These are phyloP conservation scores for Aspergillus sclerotiicarbonarius DNA, from an alignment of 495 filamentous ascomycete genomes.

Conservation along the genomic window DNA sequence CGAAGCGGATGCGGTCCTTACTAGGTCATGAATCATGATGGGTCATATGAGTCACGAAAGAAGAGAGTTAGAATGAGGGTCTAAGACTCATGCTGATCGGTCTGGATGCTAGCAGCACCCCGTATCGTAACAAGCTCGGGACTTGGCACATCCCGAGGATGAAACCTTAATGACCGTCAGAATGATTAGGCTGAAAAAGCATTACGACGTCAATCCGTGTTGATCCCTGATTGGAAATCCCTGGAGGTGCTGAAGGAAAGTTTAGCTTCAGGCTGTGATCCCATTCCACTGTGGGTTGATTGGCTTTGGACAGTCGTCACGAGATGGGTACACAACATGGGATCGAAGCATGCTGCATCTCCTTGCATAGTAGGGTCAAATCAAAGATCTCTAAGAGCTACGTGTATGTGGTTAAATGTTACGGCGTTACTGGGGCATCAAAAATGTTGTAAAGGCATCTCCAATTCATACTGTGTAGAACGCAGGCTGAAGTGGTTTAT, in stretches of 20 bases:
- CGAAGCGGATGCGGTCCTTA: not conserved
- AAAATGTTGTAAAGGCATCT: too few relatives aligned
- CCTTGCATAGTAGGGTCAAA: too few relatives aligned
- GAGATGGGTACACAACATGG: not conserved
- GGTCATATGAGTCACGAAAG: not conserved
- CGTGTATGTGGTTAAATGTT: too few relatives aligned
- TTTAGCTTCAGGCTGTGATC: not conserved
- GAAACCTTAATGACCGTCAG: too few relatives aligned
- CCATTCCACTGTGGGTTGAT: not conserved
- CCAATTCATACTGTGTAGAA: too few relatives aligned
- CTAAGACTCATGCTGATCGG: too few relatives aligned
- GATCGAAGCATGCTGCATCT: not conserved
- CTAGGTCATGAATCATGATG: not conserved
- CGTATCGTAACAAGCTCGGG: too few relatives aligned
- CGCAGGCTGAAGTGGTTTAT: not conserved
- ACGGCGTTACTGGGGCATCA: too few relatives aligned
- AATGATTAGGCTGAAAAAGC: too few relatives aligned
- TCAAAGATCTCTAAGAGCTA: too few relatives aligned
- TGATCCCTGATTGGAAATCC: not conserved
- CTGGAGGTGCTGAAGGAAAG: not conserved
- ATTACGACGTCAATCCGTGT: too few relatives aligned
- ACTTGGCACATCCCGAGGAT: too few relatives aligned
- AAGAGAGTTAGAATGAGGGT: not conserved
- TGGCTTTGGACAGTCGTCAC: not conserved
- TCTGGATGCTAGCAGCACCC: not conserved